These are phyloP conservation scores for Phlebopus sp. DNA, from an alignment of 1,284 basidiomycete genomes.

Conservation along the genomic window DNA sequence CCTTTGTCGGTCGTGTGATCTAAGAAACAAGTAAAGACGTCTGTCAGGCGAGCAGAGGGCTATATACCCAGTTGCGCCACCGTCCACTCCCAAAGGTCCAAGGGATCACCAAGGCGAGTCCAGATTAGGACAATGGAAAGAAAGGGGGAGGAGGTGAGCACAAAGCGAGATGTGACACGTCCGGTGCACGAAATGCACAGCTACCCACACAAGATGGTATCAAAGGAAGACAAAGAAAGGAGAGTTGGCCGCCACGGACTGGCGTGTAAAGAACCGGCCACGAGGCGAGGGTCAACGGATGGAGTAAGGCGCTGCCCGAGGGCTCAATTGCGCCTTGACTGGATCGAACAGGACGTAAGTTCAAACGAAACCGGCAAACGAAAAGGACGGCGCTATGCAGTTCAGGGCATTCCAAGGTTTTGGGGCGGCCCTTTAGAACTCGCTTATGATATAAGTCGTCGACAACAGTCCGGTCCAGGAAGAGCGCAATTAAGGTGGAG, in stretches of 20 bases:
- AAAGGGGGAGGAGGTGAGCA: not conserved
- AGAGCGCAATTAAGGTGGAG: not conserved
- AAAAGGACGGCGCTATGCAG: not conserved
- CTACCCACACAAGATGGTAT: not conserved
- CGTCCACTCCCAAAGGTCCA: not conserved
- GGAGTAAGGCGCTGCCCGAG: not conserved
- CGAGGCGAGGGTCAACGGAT: not conserved
- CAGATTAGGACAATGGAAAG: not conserved
- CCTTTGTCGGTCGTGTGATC: not conserved
- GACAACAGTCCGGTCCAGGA: not conserved
- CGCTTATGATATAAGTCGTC: not conserved
- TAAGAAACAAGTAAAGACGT: not conserved
- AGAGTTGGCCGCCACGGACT: not conserved
- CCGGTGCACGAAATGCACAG: not conserved
- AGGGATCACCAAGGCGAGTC: not conserved
- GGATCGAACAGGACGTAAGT: not conserved
- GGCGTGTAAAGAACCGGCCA: not conserved
- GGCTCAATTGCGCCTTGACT: not conserved
- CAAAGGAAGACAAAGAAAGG: not conserved
- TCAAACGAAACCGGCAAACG: not conserved
- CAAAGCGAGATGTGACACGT: not conserved
- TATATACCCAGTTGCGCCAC: constrained; percentile 18
- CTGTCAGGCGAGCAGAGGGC: not conserved
- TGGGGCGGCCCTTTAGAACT: not conserved
- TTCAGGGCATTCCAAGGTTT: not conserved